phyloP scores from a whole-genome alignment of 2,329 filamentous ascomycete genomes.

The Aureobasidium lini region DNA sequence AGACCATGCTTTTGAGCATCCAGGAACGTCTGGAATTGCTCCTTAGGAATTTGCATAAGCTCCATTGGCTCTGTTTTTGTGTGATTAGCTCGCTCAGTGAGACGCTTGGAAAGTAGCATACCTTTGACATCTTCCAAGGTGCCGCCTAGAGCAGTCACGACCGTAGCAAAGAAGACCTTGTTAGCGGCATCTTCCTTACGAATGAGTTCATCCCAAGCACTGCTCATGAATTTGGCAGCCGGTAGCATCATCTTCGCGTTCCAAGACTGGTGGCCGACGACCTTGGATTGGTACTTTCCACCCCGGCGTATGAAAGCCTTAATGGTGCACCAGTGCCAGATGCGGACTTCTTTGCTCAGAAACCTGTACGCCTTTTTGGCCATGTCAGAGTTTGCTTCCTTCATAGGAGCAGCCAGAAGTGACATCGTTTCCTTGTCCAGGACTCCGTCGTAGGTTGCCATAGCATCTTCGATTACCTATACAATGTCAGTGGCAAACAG shows the following conservation, averaged over 20 bases:
- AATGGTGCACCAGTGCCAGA: slow-evolving; percentile 14
- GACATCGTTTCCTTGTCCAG: slow-evolving; percentile 3
- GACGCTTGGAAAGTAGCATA: neutral
- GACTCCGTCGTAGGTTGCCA: neutral
- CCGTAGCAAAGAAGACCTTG: neutral
- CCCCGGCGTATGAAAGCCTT: slow-evolving; percentile 19
- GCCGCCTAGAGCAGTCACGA: neutral
- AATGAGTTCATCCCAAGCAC: neutral
- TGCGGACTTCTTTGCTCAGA: neutral
- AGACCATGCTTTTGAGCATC: neutral
- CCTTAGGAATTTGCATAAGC: neutral
- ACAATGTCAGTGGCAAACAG: neutral
- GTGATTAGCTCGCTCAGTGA: neutral
- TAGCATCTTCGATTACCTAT: neutral
- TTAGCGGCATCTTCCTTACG: neutral
- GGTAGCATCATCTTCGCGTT: neutral
- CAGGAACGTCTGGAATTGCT: slow-evolving; percentile 1
- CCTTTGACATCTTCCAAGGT: neutral
- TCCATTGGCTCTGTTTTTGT: neutral
- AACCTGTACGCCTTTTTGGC: neutral
- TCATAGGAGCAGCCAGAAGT: slow-evolving; percentile 7
- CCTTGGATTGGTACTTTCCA: slow-evolving; percentile 16
- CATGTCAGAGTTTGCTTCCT: neutral
- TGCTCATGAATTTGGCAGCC: neutral
- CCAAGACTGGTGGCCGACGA: neutral